These are phyloP conservation scores for Cordyceps pruinosa DNA, from an alignment of 2,329 filamentous ascomycete genomes.

Conservation along the genomic window DNA sequence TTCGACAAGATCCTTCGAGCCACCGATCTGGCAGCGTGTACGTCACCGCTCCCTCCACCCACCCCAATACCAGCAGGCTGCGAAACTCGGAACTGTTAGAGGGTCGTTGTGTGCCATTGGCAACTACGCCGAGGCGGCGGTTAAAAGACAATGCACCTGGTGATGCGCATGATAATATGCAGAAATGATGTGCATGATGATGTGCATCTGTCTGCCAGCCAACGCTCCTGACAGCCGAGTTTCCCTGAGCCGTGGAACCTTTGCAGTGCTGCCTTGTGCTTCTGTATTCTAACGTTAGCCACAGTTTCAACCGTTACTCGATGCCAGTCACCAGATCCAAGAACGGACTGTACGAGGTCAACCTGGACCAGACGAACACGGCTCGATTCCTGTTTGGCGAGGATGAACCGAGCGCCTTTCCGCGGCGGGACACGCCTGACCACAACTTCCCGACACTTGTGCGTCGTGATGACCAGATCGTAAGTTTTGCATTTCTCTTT, in stretches of 20 bases:
- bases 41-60: conserved; percentile 36
- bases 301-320: conserved; percentile 80
- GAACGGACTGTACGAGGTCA: conserved; percentile 59
- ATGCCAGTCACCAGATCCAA: conserved; percentile 77
- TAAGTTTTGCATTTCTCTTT: conserved; percentile 30
- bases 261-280: background rate
- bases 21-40: conserved; percentile 72
- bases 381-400: conserved; percentile 81
- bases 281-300: conserved; percentile 13
- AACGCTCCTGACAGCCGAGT: background rate
- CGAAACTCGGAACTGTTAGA: background rate
- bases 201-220: background rate
- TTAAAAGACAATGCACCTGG: background rate
- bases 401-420: conserved; percentile 53
- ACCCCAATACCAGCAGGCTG: background rate
- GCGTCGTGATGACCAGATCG: conserved; percentile 53
- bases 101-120: background rate
- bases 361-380: conserved; percentile 77
- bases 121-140: background rate
- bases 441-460: conserved; percentile 84
- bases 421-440: conserved; percentile 54
- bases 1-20: conserved; percentile 61
- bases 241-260: background rate
- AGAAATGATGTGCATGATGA: background rate
- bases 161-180: background rate